phyloP scores from a whole-genome alignment of 2,329 filamentous ascomycete genomes.

The Elsinoe australis region DNA sequence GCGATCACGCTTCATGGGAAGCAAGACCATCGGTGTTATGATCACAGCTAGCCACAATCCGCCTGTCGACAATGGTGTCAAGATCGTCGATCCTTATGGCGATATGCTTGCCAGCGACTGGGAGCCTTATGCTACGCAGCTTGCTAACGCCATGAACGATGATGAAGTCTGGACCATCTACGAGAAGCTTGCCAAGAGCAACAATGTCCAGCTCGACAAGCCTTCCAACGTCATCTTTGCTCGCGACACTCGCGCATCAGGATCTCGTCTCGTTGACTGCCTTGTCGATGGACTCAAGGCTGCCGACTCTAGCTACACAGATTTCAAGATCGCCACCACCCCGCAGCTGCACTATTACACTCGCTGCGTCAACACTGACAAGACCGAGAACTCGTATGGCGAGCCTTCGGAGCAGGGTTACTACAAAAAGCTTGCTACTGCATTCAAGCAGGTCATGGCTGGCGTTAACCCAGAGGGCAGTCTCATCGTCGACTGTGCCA shows the following conservation, averaged over 20 bases:
- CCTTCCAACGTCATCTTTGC: slow-evolving; percentile 80
- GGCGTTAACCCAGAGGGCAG: slow-evolving; percentile 65
- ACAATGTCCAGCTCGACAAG: slow-evolving; percentile 64
- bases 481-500: slow-evolving; percentile 88
- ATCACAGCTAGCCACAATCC: slow-evolving; percentile 92
- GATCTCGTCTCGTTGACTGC: slow-evolving; percentile 70
- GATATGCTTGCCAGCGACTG: slow-evolving; percentile 94
- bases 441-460: slow-evolving; percentile 76
- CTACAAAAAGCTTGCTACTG: slow-evolving; percentile 81
- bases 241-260: slow-evolving; percentile 87
- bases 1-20: slow-evolving; percentile 79
- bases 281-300: slow-evolving; percentile 73
- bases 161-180: slow-evolving; percentile 69
- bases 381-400: slow-evolving; percentile 79
- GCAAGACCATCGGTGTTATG: slow-evolving; percentile 93
- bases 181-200: slow-evolving; percentile 62
- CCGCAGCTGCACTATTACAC: slow-evolving; percentile 98
- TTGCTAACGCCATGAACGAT: slow-evolving; percentile 77
- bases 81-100: slow-evolving; percentile 93
- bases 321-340: slow-evolving; percentile 88
- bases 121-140: slow-evolving; percentile 79
- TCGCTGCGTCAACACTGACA: slow-evolving; percentile 86
- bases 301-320: slow-evolving; percentile 63
- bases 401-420: slow-evolving; percentile 85
- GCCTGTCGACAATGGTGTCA: slow-evolving; percentile 82